Percentiles rank a stretch among this genome's conserved stretches.
Conservation (phyloP, 257 asterid genomes). For the Orobanche coerulescens region DNA sequence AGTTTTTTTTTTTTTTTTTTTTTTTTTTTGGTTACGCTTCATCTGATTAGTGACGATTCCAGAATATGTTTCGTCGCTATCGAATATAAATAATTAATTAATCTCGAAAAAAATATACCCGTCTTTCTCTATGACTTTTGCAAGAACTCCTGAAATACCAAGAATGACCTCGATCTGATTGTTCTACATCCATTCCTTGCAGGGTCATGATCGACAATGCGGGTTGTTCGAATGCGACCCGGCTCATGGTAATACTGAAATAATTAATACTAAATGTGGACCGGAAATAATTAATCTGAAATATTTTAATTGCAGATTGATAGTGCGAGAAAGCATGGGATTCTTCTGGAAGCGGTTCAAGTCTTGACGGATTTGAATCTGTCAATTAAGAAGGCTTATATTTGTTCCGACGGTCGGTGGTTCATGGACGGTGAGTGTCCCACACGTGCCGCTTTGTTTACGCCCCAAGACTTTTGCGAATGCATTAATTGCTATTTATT, state of each 20-base stretch:
- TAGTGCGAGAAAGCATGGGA: conserved; percentile 80
- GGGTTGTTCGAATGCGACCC: conserved; percentile 75
- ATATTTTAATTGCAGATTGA: conserved; percentile 46
- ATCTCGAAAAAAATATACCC: too few species aligned
- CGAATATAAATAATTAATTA: too few species aligned
- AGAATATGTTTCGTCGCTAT: too few species aligned
- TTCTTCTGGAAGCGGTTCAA: conserved; percentile 93
- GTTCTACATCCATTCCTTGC: conserved; percentile 22
- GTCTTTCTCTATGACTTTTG: conserved; percentile 4
- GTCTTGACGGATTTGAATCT: conserved; percentile 92
- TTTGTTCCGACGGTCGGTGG: conserved; percentile 96
- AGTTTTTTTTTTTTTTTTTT: too few species aligned
- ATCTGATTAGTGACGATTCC: too few species aligned
- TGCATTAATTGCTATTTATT: background rate
- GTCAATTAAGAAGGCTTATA: conserved; percentile 83
- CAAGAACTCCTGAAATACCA: conserved; percentile 1
- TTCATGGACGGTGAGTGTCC: conserved; percentile 87
- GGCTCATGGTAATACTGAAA: conserved; percentile 86
- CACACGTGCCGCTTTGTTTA: conserved; percentile 9
- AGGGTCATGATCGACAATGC: conserved; percentile 97
- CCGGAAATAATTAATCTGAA: background rate
- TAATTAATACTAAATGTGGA: too few species aligned
- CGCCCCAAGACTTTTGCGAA: background rate
- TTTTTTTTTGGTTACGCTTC: too few species aligned
- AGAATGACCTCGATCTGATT: conserved; percentile 29